Conservation (phyloP, 495 filamentous ascomycete species). For the Hyaloscypha finlandica region DNA sequence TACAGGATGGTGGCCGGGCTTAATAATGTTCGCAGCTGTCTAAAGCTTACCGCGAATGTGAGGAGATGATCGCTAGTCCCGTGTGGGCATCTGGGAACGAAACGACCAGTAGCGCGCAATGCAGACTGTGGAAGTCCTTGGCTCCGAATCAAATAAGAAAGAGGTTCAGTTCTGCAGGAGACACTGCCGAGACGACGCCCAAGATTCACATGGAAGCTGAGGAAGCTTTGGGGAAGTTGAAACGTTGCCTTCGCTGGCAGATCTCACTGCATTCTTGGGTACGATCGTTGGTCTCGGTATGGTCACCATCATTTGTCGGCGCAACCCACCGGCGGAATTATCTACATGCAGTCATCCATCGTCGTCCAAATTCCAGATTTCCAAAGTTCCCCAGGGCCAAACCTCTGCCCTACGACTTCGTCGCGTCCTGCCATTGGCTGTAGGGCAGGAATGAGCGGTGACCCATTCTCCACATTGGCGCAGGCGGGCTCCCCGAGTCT, state of each 20-base stretch:
- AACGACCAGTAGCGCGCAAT: neutral
- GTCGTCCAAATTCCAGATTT: neutral
- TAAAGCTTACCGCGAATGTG: neutral
- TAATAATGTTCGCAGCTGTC: neutral
- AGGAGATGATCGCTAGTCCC: neutral
- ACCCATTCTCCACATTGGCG: neutral
- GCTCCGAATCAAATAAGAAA: neutral
- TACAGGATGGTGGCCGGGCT: neutral
- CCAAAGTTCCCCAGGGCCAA: neutral
- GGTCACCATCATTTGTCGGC: constrained; percentile 6
- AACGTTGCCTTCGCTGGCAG: constrained; percentile 13
- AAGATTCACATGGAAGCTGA: constrained; percentile 14
- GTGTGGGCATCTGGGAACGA: too few species aligned
- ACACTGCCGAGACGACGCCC: neutral
- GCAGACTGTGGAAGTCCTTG: neutral
- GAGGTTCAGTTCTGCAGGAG: neutral
- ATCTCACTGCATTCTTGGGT: constrained; percentile 9
- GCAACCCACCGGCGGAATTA: constrained; percentile 12
- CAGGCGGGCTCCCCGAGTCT: constrained; percentile 21
- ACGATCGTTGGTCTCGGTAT: neutral
- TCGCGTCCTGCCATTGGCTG: neutral
- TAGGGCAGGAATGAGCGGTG: constrained; percentile 14
- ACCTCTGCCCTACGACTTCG: constrained; percentile 15
- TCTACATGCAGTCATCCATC: constrained; percentile 21
- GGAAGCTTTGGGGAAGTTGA: constrained; percentile 9